phyloP scores from a whole-genome alignment of 106 monocot genomes.

The Acorus calamus region DNA sequence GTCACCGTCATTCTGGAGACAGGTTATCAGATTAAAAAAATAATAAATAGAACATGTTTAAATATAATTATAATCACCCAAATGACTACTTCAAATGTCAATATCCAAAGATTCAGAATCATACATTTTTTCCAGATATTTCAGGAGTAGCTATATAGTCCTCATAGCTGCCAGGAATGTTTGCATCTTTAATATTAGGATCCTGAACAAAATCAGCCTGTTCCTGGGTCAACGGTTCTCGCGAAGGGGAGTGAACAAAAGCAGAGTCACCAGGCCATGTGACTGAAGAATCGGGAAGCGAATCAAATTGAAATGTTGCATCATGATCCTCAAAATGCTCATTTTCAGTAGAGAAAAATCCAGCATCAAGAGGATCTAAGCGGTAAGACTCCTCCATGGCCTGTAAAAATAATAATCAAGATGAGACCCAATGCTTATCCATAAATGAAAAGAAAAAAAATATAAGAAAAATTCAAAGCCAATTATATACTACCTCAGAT shows the following conservation, averaged over 20 bases:
- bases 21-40: not conserved
- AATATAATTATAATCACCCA: not conserved
- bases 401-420: too few species aligned
- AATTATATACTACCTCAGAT: not conserved
- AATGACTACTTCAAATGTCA: too few species aligned
- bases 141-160: too few species aligned
- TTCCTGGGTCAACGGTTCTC: too few species aligned
- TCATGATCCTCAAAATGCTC: not conserved
- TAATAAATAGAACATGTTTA: not conserved
- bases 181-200: too few species aligned
- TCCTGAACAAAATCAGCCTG: too few species aligned
- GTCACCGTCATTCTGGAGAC: constrained; percentile 2
- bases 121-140: too few species aligned
- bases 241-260: not conserved
- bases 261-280: not conserved
- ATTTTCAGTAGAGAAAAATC: not conserved
- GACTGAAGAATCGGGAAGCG: not conserved
- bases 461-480: not conserved
- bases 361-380: not conserved
- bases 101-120: too few species aligned
- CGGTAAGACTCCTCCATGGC: not conserved
- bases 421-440: too few species aligned
- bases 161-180: too few species aligned
- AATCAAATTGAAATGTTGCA: not conserved
- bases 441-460: not conserved